These are phyloP conservation scores for Candida mesenterica DNA, from an alignment of 1,139 yeast species.

Conservation along the genomic window DNA sequence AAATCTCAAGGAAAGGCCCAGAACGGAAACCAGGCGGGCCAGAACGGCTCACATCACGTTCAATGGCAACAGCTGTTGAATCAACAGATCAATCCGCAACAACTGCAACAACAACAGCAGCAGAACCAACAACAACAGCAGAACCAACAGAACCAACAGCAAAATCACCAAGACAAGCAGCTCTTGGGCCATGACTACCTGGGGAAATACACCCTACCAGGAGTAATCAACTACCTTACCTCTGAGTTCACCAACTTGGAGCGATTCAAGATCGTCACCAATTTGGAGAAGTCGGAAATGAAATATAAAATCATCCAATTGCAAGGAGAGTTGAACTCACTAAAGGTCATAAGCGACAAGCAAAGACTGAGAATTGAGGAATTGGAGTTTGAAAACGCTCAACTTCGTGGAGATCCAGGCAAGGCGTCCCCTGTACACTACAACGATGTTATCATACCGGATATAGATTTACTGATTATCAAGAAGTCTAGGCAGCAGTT, in stretches of 20 bases:
- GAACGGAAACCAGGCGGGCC: slow-evolving; percentile 5
- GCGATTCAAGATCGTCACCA: slow-evolving; percentile 54
- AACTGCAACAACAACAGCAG: slow-evolving; percentile 2
- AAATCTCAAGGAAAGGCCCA: slow-evolving; percentile 1
- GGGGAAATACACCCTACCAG: slow-evolving; percentile 52
- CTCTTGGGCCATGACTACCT: slow-evolving; percentile 4
- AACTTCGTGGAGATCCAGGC: slow-evolving; percentile 4
- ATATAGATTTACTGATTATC: slow-evolving; percentile 39
- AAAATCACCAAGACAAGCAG: slow-evolving; percentile 9
- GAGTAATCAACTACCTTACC: slow-evolving; percentile 62
- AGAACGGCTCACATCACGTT: slow-evolving; percentile 7
- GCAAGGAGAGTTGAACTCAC: slow-evolving; percentile 53
- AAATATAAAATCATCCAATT: slow-evolving; percentile 52
- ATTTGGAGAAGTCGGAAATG: slow-evolving; percentile 57
- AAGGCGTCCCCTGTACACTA: not conserved
- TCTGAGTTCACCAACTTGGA: slow-evolving; percentile 60
- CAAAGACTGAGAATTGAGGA: slow-evolving; percentile 31
- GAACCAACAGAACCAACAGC: slow-evolving; percentile 7
- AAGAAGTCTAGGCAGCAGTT: slow-evolving; percentile 40
- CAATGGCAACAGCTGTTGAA: slow-evolving; percentile 14
- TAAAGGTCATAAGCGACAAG: slow-evolving; percentile 36
- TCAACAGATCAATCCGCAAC: slow-evolving; percentile 3
- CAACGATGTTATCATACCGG: slow-evolving; percentile 27
- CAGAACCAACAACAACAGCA: slow-evolving; percentile 5
- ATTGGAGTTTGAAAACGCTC: slow-evolving; percentile 21